These are phyloP conservation scores for Xerocomus brunneocitrinus DNA, from an alignment of 768 basidiomycete species.

Conservation along the genomic window DNA sequence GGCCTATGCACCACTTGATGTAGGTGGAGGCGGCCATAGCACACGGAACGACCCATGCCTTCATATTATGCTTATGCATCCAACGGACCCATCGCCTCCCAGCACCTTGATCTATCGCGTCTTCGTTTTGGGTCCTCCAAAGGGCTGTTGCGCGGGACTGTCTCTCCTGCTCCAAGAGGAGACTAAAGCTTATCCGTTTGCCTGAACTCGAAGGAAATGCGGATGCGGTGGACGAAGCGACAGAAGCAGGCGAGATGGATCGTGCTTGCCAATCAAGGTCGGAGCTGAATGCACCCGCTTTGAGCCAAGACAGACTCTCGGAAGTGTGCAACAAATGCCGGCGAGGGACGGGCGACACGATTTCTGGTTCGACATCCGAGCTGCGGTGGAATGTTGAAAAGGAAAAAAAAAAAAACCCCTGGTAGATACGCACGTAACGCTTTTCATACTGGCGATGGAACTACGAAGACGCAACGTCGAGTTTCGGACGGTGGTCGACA, in stretches of 20 bases:
- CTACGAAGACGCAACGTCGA: slow-evolving; percentile 16
- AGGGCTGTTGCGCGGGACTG: slow-evolving; percentile 12
- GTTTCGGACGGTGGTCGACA: slow-evolving; percentile 2
- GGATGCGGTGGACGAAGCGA: slow-evolving; percentile 26
- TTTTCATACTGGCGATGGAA: slow-evolving; percentile 12
- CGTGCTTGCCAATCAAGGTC: slow-evolving; percentile 41
- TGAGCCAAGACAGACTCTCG: slow-evolving; percentile 60
- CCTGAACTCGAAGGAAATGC: slow-evolving; percentile 19
- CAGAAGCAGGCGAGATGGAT: slow-evolving; percentile 42
- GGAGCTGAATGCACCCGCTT: slow-evolving; percentile 33
- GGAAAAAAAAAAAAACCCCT: too few relatives aligned
- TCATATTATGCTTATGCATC: slow-evolving; percentile 70
- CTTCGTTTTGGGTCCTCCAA: slow-evolving; percentile 12
- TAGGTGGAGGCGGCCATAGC: slow-evolving; percentile 49
- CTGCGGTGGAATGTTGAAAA: slow-evolving; percentile 5
- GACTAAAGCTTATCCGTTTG: slow-evolving; percentile 38
- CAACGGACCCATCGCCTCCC: slow-evolving; percentile 67
- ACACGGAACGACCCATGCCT: slow-evolving; percentile 53
- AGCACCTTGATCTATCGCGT: slow-evolving; percentile 34
- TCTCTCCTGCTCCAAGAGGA: slow-evolving; percentile 36
- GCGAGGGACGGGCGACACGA: slow-evolving; percentile 63
- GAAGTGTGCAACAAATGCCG: slow-evolving; percentile 58
- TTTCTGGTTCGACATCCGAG: slow-evolving; percentile 36
- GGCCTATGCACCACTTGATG: slow-evolving; percentile 64
- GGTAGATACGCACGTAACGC: slow-evolving; percentile 12